Evolutionary conservation across 2,329 filamentous ascomycete species (phyloP), one percentile per base, ranked within the genome.

Genomic region (Colletotrichum paranaense): DNA sequence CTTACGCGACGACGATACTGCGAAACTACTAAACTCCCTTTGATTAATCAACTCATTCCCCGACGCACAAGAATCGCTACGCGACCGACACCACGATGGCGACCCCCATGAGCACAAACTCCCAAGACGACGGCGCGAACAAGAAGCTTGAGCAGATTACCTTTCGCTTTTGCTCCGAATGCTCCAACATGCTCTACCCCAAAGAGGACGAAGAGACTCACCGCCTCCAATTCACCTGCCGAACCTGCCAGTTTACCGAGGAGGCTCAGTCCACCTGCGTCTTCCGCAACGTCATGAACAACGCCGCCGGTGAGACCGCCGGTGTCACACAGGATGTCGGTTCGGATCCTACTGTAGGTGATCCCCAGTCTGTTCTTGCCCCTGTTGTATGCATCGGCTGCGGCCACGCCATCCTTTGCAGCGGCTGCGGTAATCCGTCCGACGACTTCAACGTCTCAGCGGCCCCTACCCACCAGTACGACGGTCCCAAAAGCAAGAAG

Each of bases 111-210:
- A 88, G 89, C 32, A 88, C 84, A 58, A 81, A 81, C 67, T 83
- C 84, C 38, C 79, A 85, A 76, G 84, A 86, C 58, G 83, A 79
- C 76, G 80, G 81, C 26, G 79, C 80, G 63, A 86, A 88, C 78
- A 88, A 88, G 79, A 86, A 86, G 77, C 86, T 87, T 76, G 92
- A 96, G 85, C 95, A 97, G 83, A 95, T 98, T 84, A 95, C 94
- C 60, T 99, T 98, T 85, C 93, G 94, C 80, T 99, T 99, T 89
- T 99, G 97, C 88, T 95, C 95, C 78, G 97, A 99, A 89, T 99
- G 97, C 87, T 98, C 95, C 79, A 99, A 99, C 88, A 94, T 99
- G 90, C 89, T 99, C 68, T 98, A 98, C 81, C 97, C 97, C 63
- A 97, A 97, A 85, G 97, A 99, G 87, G 95, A 99, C 84, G 92